Percentiles rank a stretch among this genome's conserved stretches.
These are phyloP conservation scores for Chamaecrista fasciculata DNA, from an alignment of 306 rosid genomes.

Conservation along the genomic window DNA sequence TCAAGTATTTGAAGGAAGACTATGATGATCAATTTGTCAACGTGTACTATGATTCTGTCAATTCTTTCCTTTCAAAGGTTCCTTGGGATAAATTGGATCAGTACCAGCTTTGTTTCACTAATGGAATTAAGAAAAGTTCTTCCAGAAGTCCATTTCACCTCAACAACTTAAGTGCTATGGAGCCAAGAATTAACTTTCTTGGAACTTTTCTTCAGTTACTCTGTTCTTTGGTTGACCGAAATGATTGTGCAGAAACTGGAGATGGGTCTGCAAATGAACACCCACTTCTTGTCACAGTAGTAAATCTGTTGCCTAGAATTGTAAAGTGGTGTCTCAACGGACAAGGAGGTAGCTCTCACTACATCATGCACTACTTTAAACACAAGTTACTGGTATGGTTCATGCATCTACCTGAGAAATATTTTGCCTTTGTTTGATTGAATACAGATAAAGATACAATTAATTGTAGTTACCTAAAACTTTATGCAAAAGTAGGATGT, in stretches of 20 bases:
- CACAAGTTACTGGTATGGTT: constrained; percentile 81
- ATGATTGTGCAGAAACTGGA: constrained; percentile 42
- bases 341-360: constrained; percentile 40
- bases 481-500: constrained; percentile 12
- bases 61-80: constrained; percentile 50
- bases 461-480: constrained; percentile 11
- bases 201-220: constrained; percentile 75
- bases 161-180: constrained; percentile 24
- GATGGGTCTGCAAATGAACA: constrained; percentile 39
- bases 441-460: constrained; percentile 10
- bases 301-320: constrained; percentile 62
- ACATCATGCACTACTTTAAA: constrained; percentile 63
- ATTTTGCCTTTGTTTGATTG: constrained; percentile 9
- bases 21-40: constrained; percentile 42
- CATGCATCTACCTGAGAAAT: constrained; percentile 21
- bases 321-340: constrained; percentile 53
- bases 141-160: constrained; percentile 20
- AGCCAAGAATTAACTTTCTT: constrained; percentile 46
- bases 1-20: constrained; percentile 58
- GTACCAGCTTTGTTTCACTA: constrained; percentile 28
- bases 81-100: constrained; percentile 56
- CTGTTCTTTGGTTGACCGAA: constrained; percentile 69
- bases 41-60: constrained; percentile 51
- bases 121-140: constrained; percentile 28
- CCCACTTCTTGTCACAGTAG: constrained; percentile 40